Evolutionary conservation across 371 early-diverging fungal genomes (phyloP).

Genomic region (Mortierella sp.): DNA sequence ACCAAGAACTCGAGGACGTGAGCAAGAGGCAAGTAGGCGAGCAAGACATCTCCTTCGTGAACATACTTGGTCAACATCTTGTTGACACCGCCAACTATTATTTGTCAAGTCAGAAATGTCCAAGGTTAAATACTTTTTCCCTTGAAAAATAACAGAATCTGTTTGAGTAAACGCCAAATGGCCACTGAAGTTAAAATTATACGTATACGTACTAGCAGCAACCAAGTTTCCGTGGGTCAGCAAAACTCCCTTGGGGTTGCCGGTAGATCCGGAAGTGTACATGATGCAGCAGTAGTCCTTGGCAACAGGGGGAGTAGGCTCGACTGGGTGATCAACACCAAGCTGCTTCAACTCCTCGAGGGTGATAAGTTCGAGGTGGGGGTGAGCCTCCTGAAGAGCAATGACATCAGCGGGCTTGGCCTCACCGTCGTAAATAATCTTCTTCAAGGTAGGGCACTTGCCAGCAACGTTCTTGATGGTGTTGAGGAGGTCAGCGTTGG

Average conservation of each 20-base stretch:
- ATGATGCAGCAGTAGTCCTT: constrained; percentile 91
- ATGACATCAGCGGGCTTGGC: constrained; percentile 62
- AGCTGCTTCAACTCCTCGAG: constrained; percentile 70
- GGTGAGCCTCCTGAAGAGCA: constrained; percentile 40
- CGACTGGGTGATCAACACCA: constrained; percentile 73
- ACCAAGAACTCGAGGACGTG: constrained; percentile 93
- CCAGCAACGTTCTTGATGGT: constrained; percentile 70
- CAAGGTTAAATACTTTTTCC: constrained; percentile 13
- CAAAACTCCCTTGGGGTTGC: constrained; percentile 91
- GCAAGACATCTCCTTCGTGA: constrained; percentile 69
- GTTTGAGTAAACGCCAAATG: neutral
- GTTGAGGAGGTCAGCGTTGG: constrained; percentile 83
- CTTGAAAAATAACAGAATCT: neutral
- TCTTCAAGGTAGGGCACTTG: constrained; percentile 71
- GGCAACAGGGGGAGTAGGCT: constrained; percentile 70
- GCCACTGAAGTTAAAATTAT: too few relatives aligned
- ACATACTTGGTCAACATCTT: constrained; percentile 58
- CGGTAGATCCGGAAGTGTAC: constrained; percentile 97
- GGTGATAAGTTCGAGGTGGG: constrained; percentile 59
- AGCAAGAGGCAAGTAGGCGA: constrained; percentile 96
- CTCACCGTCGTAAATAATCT: constrained; percentile 83
- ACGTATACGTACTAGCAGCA: constrained; percentile 62
- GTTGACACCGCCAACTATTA: constrained; percentile 70
- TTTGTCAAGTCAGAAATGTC: constrained; percentile 13
- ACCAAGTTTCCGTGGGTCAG: constrained; percentile 88